Base-by-base conservation (phyloP, 2,329 filamentous ascomycete genomes). In the Cladophialophora chaetospira region DNA sequence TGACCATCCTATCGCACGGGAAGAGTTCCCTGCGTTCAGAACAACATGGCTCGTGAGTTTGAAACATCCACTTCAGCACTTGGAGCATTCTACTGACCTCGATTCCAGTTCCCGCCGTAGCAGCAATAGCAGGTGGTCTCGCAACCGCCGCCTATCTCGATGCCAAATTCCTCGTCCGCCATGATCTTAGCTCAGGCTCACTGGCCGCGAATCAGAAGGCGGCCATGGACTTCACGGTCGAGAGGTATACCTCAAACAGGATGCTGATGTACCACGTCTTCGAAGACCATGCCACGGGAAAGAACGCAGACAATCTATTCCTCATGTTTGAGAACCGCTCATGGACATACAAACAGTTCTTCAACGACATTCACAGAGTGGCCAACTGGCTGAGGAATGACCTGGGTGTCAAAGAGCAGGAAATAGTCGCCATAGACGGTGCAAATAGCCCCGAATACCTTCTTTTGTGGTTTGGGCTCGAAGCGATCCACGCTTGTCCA, bases 201-300 rank as follows among this genome's bases (percentile, higher is more conserved):
- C 70, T 61, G 58, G 58, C 44, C 31, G 53, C 31, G 8, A 40
- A 42, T 26, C 50, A 55, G 13, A 53, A 53, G 28, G 36, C 40
- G 13, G 56, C 63, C 4, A 8, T 60, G 31, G 58, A 54, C 8
- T 65, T 62, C 48, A 48, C 57, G n/a, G 50, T 51, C 11, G 56
- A 64, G 48, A 57, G 38, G 81, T 80, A 75, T 15, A 72, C 75
- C 47, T 73, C 79, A 35, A 80, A 82, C 10, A 77, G 80, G n/a
- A 66, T 78, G 8, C 88, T 84, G 15, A 74, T 84, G 1, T 91
- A 87, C 79, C 88, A 88, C 70, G 71, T 82, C 57, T 87, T 91
- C 67, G 82, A 86, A 66, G 73, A 73, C 79, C n/a, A 84, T 77
- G 10, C 74, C 75, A 40, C 71, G 72, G 25, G 76, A 79, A 33